Evolutionary conservation across 2,329 filamentous ascomycete species (phyloP).

Genomic region (Trichoderma simmonsii): DNA sequence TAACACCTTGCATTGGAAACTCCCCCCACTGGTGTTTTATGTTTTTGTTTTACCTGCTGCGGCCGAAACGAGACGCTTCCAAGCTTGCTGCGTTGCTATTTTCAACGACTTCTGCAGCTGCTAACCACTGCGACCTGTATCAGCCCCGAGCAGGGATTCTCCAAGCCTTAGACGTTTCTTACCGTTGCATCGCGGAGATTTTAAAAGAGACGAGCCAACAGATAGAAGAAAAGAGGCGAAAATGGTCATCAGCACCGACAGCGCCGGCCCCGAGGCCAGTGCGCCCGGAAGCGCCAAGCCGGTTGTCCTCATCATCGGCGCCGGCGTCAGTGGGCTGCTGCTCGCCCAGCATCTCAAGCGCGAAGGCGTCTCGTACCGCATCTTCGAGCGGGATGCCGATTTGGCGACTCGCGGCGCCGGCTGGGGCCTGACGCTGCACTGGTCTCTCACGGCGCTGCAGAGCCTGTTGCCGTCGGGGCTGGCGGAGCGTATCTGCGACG

Average conservation of each 20-base stretch:
- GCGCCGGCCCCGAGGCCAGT: background rate
- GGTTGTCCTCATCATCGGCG: constrained; percentile 37
- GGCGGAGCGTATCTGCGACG: constrained; percentile 42
- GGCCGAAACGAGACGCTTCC: background rate
- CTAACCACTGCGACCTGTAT: background rate
- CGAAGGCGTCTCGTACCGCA: constrained; percentile 39
- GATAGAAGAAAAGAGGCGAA: background rate
- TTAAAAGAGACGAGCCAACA: background rate
- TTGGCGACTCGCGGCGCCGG: constrained; percentile 48
- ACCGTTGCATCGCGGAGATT: constrained; percentile 1
- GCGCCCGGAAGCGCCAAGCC: background rate
- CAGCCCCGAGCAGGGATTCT: constrained; percentile 3
- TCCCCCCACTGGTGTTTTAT: background rate
- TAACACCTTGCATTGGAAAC: background rate
- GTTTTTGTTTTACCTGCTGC: background rate
- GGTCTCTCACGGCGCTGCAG: constrained; percentile 53
- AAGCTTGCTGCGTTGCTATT: background rate
- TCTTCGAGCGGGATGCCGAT: constrained; percentile 53
- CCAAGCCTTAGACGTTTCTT: background rate
- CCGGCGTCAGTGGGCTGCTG: constrained; percentile 37
- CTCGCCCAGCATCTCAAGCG: constrained; percentile 36
- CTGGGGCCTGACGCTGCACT: constrained; percentile 64
- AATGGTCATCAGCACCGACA: constrained; percentile 11
- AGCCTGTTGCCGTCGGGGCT: constrained; percentile 49
- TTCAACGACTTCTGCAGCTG: background rate